Conservation (phyloP, 2,329 filamentous ascomycete genomes). For the Akanthomyces muscarius region DNA sequence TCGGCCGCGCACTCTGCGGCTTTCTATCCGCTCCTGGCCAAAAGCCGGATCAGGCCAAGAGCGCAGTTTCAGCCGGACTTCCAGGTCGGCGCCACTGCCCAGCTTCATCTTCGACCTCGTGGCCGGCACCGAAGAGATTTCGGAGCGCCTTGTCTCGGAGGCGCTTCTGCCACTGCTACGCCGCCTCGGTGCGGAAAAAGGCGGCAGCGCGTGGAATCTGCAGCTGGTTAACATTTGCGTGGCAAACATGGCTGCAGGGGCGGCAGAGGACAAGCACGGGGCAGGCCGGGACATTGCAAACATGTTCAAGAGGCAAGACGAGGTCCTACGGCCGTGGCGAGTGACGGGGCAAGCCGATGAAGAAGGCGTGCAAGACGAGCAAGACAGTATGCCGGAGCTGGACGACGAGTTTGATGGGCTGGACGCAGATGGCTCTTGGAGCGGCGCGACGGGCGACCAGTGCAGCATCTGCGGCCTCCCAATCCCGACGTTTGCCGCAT, state of each 20-base stretch:
- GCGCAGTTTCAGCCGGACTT: slow-evolving; percentile 65
- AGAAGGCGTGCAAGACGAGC: slow-evolving; percentile 20
- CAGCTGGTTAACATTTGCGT: slow-evolving; percentile 83
- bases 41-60: slow-evolving; percentile 39
- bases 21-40: slow-evolving; percentile 66
- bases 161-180: slow-evolving; percentile 68
- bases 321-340: slow-evolving; percentile 63
- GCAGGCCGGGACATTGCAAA: slow-evolving; percentile 71
- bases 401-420: slow-evolving; percentile 17
- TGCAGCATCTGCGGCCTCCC: slow-evolving; percentile 49
- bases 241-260: slow-evolving; percentile 70
- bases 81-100: slow-evolving; percentile 70
- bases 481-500: slow-evolving; percentile 55
- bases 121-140: slow-evolving; percentile 55
- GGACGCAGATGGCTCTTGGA: slow-evolving; percentile 24
- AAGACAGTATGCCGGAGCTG: slow-evolving; percentile 19
- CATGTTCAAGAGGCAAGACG: slow-evolving; percentile 78
- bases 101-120: slow-evolving; percentile 65
- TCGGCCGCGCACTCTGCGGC: slow-evolving; percentile 73
- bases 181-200: slow-evolving; percentile 54
- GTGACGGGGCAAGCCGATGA: slow-evolving; percentile 36
- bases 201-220: slow-evolving; percentile 64
- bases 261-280: slow-evolving; percentile 46
- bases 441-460: slow-evolving; percentile 26
- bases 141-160: slow-evolving; percentile 66